These are phyloP conservation scores for Macrophomina phaseolina DNA, from an alignment of 2,329 filamentous ascomycete genomes.

Conservation along the genomic window DNA sequence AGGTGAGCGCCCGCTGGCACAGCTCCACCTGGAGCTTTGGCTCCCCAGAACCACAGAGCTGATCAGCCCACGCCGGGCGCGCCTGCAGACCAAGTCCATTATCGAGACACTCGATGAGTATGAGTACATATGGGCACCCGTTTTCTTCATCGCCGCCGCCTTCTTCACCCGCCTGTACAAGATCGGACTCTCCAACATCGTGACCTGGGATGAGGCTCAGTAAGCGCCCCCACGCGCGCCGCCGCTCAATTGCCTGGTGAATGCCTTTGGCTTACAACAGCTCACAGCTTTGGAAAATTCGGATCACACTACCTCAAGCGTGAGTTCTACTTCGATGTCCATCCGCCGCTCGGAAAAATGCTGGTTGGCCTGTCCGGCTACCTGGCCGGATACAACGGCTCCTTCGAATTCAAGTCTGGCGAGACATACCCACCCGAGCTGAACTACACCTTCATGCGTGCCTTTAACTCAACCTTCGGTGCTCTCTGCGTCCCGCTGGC, in stretches of 20 bases:
- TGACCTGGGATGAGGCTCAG: conserved; percentile 80
- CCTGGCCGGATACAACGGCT: conserved; percentile 96
- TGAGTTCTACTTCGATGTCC: conserved; percentile 98
- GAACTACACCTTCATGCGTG: conserved; percentile 97
- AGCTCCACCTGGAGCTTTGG: conserved; percentile 23
- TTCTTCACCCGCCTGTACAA: conserved; percentile 72
- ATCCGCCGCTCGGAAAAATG: conserved; percentile 97
- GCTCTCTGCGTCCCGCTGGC: conserved; percentile 91
- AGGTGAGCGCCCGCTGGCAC: conserved; percentile 42
- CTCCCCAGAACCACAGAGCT: conserved; percentile 15
- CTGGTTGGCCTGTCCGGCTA: conserved; percentile 95
- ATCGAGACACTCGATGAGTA: conserved; percentile 67
- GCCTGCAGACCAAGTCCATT: conserved; percentile 56
- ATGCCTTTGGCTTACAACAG: conserved; percentile 33
- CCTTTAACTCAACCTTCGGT: conserved; percentile 95
- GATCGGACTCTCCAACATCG: conserved; percentile 71
- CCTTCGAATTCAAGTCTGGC: conserved; percentile 99
- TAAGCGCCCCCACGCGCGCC: conserved; percentile 49
- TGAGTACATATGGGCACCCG: conserved; percentile 67
- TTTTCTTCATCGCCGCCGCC: conserved; percentile 66
- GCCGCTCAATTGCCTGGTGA: conserved; percentile 2
- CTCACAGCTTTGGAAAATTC: conserved; percentile 85
- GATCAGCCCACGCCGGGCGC: not conserved
- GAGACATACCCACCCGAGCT: conserved; percentile 92
- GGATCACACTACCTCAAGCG: conserved; percentile 98